Evolutionary conservation across 495 filamentous ascomycete species (phyloP), one percentile per base, ranked within the genome.

Genomic region (Xylaria palmicola): DNA sequence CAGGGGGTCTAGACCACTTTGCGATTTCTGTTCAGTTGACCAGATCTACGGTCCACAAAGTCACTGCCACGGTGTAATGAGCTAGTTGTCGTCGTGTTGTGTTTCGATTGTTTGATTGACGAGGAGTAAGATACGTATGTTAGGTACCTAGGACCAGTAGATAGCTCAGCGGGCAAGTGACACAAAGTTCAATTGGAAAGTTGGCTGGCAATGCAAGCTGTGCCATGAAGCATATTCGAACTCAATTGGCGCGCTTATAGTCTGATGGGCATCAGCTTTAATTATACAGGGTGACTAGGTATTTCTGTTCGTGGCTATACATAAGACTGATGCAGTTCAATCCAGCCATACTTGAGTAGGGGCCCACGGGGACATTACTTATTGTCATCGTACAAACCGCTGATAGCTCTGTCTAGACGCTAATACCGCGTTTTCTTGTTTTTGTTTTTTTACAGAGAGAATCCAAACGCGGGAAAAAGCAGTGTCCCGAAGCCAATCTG

Each of bases 351-450:
- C n/a, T 45, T 12, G 30, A 49, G 56, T 29, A 37, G 15, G 34
- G 36, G n/a, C 20, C 43, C 32, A 34, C 2, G 22, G 13, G 44
- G 56, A 40, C 20, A 8, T 20, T 9, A 37, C 56, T 50, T 27
- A 0, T 39, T 32, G n/a, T 17, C 13, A 19, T 32, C 44, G 2
- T 32, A 44, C 8, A 43, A 9, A 30, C 27, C 30, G 27, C 32
- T n/a, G 30, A 5, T 49, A 49, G 45, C 32, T 51, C 1, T 52
- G n/a, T 60, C 36, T 44, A 44, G 37, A 15, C 36, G 27, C 57
- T 39, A 59, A 39, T 29, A 59, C 49, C 22, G 40, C 39, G n/a
- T 22, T n/a, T 48, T 1, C 12, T 39, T 29, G 32, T 13, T 20
- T 32, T 40, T 26, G 12, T 6, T 47, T 20, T 24, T 45, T 15